Evolutionary conservation across 148 eudicot genomes (phyloP).

Genomic region (Chenopodium formosanum): DNA sequence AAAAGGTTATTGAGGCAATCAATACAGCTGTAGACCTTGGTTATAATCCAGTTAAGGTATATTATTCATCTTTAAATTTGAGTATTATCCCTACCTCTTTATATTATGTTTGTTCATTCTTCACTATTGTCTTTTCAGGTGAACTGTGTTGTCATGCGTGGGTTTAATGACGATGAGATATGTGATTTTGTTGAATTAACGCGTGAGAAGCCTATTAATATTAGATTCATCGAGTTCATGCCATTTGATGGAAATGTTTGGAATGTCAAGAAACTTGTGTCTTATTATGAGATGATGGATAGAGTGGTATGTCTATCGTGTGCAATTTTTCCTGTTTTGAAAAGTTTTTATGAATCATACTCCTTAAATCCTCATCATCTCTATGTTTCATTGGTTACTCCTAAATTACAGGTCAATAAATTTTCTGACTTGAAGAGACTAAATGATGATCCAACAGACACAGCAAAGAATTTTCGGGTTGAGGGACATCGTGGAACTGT

Average conservation of each 20-base stretch:
- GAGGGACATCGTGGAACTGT: conserved; percentile 88
- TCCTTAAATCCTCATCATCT: background rate
- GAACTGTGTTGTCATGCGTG: conserved; percentile 96
- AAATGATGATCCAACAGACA: conserved; percentile 70
- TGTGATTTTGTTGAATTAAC: conserved; percentile 91
- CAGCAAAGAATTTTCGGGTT: conserved; percentile 87
- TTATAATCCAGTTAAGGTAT: conserved; percentile 86
- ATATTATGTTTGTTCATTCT: background rate
- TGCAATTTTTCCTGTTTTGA: background rate
- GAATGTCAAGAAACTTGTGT: conserved; percentile 91
- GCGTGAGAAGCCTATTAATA: conserved; percentile 67
- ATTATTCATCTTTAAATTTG: conserved; percentile 7
- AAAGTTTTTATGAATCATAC: background rate
- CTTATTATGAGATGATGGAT: conserved; percentile 77
- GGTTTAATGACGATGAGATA: conserved; percentile 94
- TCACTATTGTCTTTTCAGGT: conserved; percentile 42
- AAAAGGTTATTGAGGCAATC: conserved; percentile 78
- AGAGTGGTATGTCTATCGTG: conserved; percentile 63
- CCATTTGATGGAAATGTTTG: conserved; percentile 98
- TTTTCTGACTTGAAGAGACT: conserved; percentile 59
- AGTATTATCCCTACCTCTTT: background rate
- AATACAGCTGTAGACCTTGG: conserved; percentile 73
- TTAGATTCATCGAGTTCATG: conserved; percentile 96
- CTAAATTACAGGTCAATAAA: conserved; percentile 46
- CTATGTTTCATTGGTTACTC: background rate